Conservation (phyloP, 1,284 basidiomycete genomes). For the Golubevia pallescens region DNA sequence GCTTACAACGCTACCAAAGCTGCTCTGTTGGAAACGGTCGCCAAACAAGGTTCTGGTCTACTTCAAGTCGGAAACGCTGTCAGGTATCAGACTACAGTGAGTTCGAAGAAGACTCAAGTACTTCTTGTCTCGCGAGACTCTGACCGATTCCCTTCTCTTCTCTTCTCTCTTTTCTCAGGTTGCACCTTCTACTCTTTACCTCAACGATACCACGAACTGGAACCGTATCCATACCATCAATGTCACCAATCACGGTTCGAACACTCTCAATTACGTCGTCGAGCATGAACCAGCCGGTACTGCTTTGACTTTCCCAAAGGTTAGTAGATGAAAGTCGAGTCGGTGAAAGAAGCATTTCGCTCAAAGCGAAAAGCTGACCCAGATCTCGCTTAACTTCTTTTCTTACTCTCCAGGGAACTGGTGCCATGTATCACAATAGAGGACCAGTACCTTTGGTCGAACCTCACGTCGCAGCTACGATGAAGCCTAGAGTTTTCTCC, state of each 20-base stretch:
- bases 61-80: constrained; percentile 11
- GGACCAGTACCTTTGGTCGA: constrained; percentile 9
- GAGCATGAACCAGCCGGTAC: constrained; percentile 10
- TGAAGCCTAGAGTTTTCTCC: constrained; percentile 5
- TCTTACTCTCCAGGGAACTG: constrained; percentile 4
- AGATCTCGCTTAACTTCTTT: not conserved
- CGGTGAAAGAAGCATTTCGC: no score
- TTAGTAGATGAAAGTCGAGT: not conserved
- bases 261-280: constrained; percentile 2
- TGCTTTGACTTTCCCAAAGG: constrained; percentile 9
- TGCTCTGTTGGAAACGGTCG: constrained; percentile 10
- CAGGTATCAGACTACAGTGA: constrained; percentile 6
- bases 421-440: constrained; percentile 2
- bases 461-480: constrained; percentile 4
- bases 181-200: not conserved
- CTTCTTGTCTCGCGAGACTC: not conserved
- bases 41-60: constrained; percentile 10
- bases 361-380: not conserved
- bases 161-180: constrained; percentile 1
- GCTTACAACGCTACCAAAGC: constrained; percentile 10
- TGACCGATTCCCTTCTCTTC: not conserved
- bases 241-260: constrained; percentile 3
- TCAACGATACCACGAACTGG: constrained; percentile 6
- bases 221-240: constrained; percentile 1
- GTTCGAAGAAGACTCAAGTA: constrained; percentile 1